phyloP scores from a whole-genome alignment of 2,329 filamentous ascomycete species.

The Neurospora sp. region DNA sequence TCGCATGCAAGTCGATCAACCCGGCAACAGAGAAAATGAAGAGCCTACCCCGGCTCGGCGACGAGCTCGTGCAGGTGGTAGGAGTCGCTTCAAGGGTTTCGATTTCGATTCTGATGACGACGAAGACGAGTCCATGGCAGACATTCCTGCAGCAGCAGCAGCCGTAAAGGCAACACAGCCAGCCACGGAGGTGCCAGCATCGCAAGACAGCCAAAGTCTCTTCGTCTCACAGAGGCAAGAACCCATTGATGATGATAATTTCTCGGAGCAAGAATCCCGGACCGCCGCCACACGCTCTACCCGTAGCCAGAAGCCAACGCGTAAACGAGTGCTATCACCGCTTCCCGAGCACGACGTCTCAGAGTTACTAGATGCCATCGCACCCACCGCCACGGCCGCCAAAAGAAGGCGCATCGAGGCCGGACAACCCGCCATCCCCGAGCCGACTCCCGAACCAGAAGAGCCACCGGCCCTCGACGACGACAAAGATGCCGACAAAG shows the following conservation, averaged over 20 bases:
- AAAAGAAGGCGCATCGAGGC: constrained; percentile 66
- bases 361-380: constrained; percentile 59
- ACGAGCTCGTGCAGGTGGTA: constrained; percentile 14
- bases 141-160: constrained; percentile 12
- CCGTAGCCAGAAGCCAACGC: constrained; percentile 19
- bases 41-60: constrained; percentile 10
- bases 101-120: constrained; percentile 33
- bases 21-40: constrained; percentile 15
- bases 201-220: constrained; percentile 30
- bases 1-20: constrained; percentile 20
- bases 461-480: constrained; percentile 15
- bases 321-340: constrained; percentile 37
- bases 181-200: constrained; percentile 11
- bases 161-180: constrained; percentile 2
- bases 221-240: constrained; percentile 45
- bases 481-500: constrained; percentile 14
- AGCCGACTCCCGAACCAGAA: constrained; percentile 19
- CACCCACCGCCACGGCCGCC: constrained; percentile 65
- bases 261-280: constrained; percentile 3
- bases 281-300: background rate
- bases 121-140: constrained; percentile 28
- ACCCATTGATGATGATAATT: constrained; percentile 2
- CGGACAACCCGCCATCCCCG: constrained; percentile 35
- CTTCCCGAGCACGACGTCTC: constrained; percentile 29
- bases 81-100: constrained; percentile 63